These are phyloP conservation scores for Chaetomium sp. DNA, from an alignment of 2,329 filamentous ascomycete species.

Conservation along the genomic window DNA sequence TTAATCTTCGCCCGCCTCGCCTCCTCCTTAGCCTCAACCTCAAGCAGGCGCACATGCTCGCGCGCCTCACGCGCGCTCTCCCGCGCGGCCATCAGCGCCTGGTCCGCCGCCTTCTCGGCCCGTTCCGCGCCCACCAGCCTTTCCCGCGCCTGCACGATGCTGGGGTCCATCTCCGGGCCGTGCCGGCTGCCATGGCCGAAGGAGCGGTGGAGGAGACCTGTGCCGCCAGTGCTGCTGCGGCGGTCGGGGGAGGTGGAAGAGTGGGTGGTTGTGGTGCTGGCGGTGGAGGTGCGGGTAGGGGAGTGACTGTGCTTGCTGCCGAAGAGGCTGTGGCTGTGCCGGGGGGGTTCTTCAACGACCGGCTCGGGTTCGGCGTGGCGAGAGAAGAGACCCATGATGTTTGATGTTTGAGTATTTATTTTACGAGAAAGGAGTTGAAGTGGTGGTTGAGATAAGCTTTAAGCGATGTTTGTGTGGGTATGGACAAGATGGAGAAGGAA, in stretches of 20 bases:
- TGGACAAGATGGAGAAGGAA: neutral
- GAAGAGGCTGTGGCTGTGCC: constrained; percentile 10
- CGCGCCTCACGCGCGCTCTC: constrained; percentile 54
- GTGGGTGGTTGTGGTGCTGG: constrained; percentile 23
- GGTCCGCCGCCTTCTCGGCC: constrained; percentile 59
- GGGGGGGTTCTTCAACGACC: constrained; percentile 23
- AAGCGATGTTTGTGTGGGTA: neutral
- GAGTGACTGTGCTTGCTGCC: constrained; percentile 18
- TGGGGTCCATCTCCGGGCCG: constrained; percentile 47
- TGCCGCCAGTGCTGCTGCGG: constrained; percentile 19
- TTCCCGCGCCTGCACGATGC: constrained; percentile 55
- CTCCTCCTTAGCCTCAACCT: constrained; percentile 60
- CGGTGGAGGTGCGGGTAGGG: constrained; percentile 22
- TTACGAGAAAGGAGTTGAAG: neutral
- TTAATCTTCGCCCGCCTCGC: constrained; percentile 61
- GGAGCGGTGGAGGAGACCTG: constrained; percentile 38
- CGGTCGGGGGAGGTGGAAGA: constrained; percentile 18
- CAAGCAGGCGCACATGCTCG: constrained; percentile 56
- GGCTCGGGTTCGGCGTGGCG: constrained; percentile 24
- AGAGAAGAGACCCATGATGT: constrained; percentile 32
- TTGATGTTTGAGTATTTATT: neutral
- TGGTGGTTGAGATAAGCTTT: neutral
- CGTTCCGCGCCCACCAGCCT: constrained; percentile 55
- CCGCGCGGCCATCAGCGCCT: constrained; percentile 51
- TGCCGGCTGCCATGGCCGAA: constrained; percentile 38